Base-by-base conservation (phyloP, 2,329 filamentous ascomycete species). In the Fusarium dlaminii region DNA sequence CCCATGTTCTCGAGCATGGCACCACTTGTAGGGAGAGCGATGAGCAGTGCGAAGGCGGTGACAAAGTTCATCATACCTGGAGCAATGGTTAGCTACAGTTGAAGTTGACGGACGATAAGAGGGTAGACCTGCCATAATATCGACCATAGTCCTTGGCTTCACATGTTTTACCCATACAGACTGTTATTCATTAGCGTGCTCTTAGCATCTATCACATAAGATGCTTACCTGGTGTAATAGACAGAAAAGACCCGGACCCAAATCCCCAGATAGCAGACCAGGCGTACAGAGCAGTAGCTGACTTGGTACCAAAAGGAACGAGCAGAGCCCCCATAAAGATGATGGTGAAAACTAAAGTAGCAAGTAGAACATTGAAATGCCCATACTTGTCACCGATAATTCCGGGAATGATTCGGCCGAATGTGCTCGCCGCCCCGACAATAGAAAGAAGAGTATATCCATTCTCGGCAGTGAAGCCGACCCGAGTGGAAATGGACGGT, bases 191-290 rank as follows among this genome's bases (percentile, higher is more conserved):
- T 80, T 13, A 77, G 69, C 13, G 15, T 8, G 8, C 12, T 14
- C 4, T 24, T 8, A 17, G 22, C 5, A 24, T 15, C 3, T 5
- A 13, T 5, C 14, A 11, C 2, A 6, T 10, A 71, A 11, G 15
- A 18, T 20, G 34, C 73, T 48, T 20, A 79, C 78, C 78, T 49
- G 79, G 80, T 3, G 82, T 81, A 4, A 86, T 79, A 1, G 83
- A 84, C n/a, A 87, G 77, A 78, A 84, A 87, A 0, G 84, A 83
- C 0, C 86, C 86, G 4, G 84, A 86, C 0, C 84, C 85, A n/a
- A 87, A 86, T 0, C 86, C 86, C 77, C 86, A 88, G 1, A 87
- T 72, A 0, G 83, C 84, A 3, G 83, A 80, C 40, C 86, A 86
- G 1, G 79, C 80, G 61, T 86, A 87, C 6, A 87, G 73, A 0